These are phyloP conservation scores for Daldinia childiae DNA, from an alignment of 495 filamentous ascomycete species.

Conservation along the genomic window DNA sequence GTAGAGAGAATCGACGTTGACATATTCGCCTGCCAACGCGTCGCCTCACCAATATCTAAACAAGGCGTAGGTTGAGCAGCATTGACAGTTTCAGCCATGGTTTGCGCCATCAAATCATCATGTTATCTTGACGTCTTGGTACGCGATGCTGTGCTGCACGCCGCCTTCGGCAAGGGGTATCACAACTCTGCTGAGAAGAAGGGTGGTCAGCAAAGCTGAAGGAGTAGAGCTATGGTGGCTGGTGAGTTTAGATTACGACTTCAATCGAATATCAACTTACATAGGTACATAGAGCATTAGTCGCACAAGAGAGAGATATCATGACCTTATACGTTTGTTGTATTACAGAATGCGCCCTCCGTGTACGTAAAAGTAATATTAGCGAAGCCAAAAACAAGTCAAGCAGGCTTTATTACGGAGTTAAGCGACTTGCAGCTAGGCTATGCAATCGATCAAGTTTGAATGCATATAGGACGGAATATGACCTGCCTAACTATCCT, in stretches of 20 bases:
- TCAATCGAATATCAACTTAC: constrained; percentile 14
- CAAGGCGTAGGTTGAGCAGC: constrained; percentile 21
- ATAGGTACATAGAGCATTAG: background rate
- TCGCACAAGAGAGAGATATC: constrained; percentile 9
- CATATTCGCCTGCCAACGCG: constrained; percentile 5
- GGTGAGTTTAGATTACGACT: constrained; percentile 5
- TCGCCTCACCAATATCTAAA: constrained; percentile 3
- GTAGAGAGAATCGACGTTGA: constrained; percentile 1
- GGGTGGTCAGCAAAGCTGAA: constrained; percentile 24
- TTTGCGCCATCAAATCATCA: constrained; percentile 8
- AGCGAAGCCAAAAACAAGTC: constrained; percentile 11
- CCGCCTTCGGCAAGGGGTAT: constrained; percentile 12
- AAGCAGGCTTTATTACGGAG: constrained; percentile 30
- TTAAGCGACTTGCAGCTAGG: constrained; percentile 28
- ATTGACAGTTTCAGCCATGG: constrained; percentile 12
- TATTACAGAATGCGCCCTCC: constrained; percentile 21
- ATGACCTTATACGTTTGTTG: constrained; percentile 13
- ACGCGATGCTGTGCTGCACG: constrained; percentile 24
- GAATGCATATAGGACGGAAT: constrained; percentile 10
- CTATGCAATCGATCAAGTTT: constrained; percentile 26
- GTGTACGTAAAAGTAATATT: constrained; percentile 15
- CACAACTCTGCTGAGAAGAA: background rate
- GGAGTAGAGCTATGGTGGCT: constrained; percentile 8
- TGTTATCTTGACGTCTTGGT: constrained; percentile 23
- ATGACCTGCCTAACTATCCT: constrained; percentile 14